These are phyloP conservation scores for Epichloe glyceriae DNA, from an alignment of 2,329 filamentous ascomycete species.

Conservation along the genomic window DNA sequence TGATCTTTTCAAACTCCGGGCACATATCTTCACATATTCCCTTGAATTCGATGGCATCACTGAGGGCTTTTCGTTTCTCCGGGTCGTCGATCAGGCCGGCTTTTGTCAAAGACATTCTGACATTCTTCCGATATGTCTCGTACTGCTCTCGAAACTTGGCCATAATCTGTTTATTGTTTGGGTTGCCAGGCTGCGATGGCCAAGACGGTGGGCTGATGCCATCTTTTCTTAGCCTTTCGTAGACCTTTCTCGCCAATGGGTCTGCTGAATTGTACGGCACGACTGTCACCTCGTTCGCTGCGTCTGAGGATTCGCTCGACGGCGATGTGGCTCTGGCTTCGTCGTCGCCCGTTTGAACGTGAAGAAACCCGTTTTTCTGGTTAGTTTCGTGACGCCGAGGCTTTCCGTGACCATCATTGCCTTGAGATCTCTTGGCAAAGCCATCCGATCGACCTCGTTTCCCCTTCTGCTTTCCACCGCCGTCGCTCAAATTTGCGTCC, in stretches of 20 bases:
- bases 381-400: not conserved
- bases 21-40: conserved; percentile 60
- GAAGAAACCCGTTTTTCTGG: conserved; percentile 4
- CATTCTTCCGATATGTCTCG: conserved; percentile 43
- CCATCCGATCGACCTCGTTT: conserved; percentile 14
- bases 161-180: conserved; percentile 35
- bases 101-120: conserved; percentile 43
- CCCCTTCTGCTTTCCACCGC: conserved; percentile 9
- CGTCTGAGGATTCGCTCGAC: conserved; percentile 12
- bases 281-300: conserved; percentile 3
- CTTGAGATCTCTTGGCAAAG: conserved; percentile 6
- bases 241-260: conserved; percentile 36
- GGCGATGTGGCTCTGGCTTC: conserved; percentile 15
- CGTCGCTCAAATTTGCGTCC: conserved; percentile 14
- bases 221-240: conserved; percentile 40
- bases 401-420: conserved; percentile 4
- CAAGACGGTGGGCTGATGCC: conserved; percentile 40
- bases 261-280: conserved; percentile 17
- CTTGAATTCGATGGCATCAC: conserved; percentile 53
- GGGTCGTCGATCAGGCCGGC: conserved; percentile 52
- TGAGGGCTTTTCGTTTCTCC: conserved; percentile 46
- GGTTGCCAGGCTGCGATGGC: conserved; percentile 42
- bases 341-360: conserved; percentile 1
- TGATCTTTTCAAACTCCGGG: conserved; percentile 52
- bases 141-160: conserved; percentile 42